Evolutionary conservation across 345 rosid genomes (phyloP), one percentile per base, ranked within the genome.

Genomic region (Aquilaria yunnanensis): DNA sequence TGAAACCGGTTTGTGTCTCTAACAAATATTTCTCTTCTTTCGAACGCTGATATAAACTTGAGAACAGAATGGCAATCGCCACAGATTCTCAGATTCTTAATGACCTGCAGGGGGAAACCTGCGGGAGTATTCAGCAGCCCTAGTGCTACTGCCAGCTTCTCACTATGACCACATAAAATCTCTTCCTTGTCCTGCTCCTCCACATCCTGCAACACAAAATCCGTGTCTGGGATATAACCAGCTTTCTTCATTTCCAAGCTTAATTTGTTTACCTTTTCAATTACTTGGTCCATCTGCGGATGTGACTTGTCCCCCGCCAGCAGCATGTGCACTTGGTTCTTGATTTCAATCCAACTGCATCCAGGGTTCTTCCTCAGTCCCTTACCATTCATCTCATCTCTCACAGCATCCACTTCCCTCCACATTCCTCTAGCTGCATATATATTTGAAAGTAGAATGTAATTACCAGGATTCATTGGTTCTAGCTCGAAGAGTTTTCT

Each of bases 41-140:
- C 80, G 52, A 67, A 73, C 13, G 71, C 59, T 4, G 83, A 75
- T 61, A 79, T 72, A 59, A 67, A 79, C 57, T 79, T 79, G 51
- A 75, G 75, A 48, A 72, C 75, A 13, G 75, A 16, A 56, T 79
- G 83, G 51, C 80, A 79, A 46, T 85, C 91, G 7, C 83, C 77
- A 41, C 91, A 85, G 71, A 85, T 85, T 69, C 92, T 75, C 57
- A 85, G 88, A 79, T 85, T 85, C 80, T 85, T 85, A 60, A 85
- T 83, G 10, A 85, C 80, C 53, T 75, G 86, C 63, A 85, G 77
- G 0, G 85, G 75, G 58, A 78, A 77, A 30, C 88, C 85, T 0
- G 80, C 70, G 11, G 78, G 67, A 59, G 85, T 83, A 66, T 83
- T 85, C 7, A 83, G 65, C 59, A 81, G 77, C 57, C 86, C 86